These are phyloP conservation scores for Scorias spongiosa DNA, from an alignment of 2,329 filamentous ascomycete genomes.

Conservation along the genomic window DNA sequence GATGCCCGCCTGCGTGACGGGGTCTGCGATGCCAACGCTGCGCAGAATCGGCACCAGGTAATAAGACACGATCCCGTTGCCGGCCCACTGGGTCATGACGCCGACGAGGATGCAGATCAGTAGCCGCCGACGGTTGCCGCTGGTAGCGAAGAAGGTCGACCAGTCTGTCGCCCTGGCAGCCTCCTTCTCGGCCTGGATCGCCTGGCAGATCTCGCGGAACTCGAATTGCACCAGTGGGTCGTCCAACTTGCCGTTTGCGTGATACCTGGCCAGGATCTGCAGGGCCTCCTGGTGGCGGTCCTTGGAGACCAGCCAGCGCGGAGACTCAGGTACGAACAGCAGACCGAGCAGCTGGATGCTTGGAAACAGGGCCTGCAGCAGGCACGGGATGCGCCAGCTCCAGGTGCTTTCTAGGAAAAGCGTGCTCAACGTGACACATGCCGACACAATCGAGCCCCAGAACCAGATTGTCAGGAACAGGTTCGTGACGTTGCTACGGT, in stretches of 20 bases:
- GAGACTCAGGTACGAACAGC: slow-evolving; percentile 11
- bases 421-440: slow-evolving; percentile 11
- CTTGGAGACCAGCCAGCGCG: slow-evolving; percentile 12
- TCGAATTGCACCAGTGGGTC: slow-evolving; percentile 43
- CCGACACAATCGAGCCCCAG: slow-evolving; percentile 12
- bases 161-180: slow-evolving; percentile 25
- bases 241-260: slow-evolving; percentile 28
- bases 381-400: slow-evolving; percentile 14
- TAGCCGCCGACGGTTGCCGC: slow-evolving; percentile 23
- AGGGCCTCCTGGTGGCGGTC: slow-evolving; percentile 14
- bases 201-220: slow-evolving; percentile 44
- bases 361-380: slow-evolving; percentile 12
- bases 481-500: slow-evolving; percentile 9
- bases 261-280: slow-evolving; percentile 25
- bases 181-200: slow-evolving; percentile 41
- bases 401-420: slow-evolving; percentile 8
- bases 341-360: slow-evolving; percentile 10
- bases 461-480: slow-evolving; percentile 11
- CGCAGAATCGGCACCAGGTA: slow-evolving; percentile 14
- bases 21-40: slow-evolving; percentile 23
- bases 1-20: slow-evolving; percentile 17
- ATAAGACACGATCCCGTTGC: slow-evolving; percentile 25
- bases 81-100: slow-evolving; percentile 25
- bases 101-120: slow-evolving; percentile 24
- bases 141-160: slow-evolving; percentile 8